These are phyloP conservation scores for Thoreauomyces humboldtii DNA, from an alignment of 192 early-diverging fungal species.

Conservation along the genomic window DNA sequence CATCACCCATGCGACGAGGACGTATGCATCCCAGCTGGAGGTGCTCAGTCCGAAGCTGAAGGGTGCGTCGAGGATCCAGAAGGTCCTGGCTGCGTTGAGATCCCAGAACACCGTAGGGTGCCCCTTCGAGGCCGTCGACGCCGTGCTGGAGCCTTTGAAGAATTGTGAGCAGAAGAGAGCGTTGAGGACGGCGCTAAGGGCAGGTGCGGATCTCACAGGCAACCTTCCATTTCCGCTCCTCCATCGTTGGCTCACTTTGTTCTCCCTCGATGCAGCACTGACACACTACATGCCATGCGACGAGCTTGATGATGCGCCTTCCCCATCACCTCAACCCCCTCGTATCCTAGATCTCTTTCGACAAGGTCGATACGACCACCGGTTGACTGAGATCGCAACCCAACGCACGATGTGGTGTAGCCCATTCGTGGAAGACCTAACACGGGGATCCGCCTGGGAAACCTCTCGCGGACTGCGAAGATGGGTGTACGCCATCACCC, in stretches of 20 bases:
- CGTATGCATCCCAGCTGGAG: not conserved
- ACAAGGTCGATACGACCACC: not conserved
- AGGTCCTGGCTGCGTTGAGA: not conserved
- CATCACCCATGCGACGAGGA: not conserved
- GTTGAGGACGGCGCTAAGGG: no score
- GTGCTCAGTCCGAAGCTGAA: not conserved
- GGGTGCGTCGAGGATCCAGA: not conserved
- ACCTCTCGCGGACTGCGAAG: constrained; percentile 1
- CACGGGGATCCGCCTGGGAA: constrained; percentile 21
- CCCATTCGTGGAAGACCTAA: constrained; percentile 20
- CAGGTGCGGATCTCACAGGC: no score
- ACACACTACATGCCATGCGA: no score
- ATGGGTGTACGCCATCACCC: constrained; percentile 19
- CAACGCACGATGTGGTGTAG: constrained; percentile 14
- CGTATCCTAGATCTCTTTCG: not conserved
- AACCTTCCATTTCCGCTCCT: no score
- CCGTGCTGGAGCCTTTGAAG: not conserved
- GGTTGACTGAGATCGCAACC: constrained; percentile 12
- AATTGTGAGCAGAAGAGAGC: no score
- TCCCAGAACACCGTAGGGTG: not conserved
- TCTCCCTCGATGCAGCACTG: no score
- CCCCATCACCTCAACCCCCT: not conserved
- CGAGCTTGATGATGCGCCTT: not conserved
- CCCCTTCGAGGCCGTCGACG: not conserved
- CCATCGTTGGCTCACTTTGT: no score